These are phyloP conservation scores for Colletotrichum paranaense DNA, from an alignment of 2,329 filamentous ascomycete species.

Conservation along the genomic window DNA sequence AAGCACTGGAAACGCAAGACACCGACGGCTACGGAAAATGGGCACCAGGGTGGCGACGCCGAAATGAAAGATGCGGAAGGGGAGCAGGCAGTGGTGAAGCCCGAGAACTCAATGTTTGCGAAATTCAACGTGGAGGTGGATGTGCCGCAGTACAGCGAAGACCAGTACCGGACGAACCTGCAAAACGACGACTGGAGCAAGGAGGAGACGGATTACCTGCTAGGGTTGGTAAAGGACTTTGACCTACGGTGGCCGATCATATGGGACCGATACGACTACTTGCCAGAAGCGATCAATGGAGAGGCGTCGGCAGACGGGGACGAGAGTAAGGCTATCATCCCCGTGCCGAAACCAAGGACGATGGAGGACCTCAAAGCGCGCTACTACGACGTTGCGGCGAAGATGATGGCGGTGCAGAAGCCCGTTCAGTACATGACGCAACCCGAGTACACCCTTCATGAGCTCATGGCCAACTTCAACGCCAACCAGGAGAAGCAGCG, in stretches of 20 bases:
- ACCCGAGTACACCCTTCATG: slow-evolving; percentile 84
- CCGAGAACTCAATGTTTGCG: slow-evolving; percentile 76
- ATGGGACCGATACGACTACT: slow-evolving; percentile 90
- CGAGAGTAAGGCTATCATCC: slow-evolving; percentile 64
- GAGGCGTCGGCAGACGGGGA: slow-evolving; percentile 58
- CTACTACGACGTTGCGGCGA: slow-evolving; percentile 88
- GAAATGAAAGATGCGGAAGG: slow-evolving; percentile 49
- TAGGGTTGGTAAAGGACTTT: slow-evolving; percentile 79
- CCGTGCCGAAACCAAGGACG: slow-evolving; percentile 67
- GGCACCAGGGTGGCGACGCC: slow-evolving; percentile 37
- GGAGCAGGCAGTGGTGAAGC: slow-evolving; percentile 41
- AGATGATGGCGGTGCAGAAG: slow-evolving; percentile 83
- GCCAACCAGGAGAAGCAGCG: slow-evolving; percentile 80
- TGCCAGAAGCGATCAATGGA: slow-evolving; percentile 56
- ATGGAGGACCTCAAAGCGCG: slow-evolving; percentile 93
- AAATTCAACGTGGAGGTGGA: slow-evolving; percentile 89
- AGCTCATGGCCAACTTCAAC: slow-evolving; percentile 89
- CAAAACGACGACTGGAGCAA: slow-evolving; percentile 85
- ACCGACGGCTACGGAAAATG: slow-evolving; percentile 51
- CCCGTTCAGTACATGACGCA: slow-evolving; percentile 89
- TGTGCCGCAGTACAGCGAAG: slow-evolving; percentile 84
- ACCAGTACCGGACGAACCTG: slow-evolving; percentile 84
- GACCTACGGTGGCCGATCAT: slow-evolving; percentile 93
- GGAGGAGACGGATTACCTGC: slow-evolving; percentile 93
- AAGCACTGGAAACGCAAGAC: slow-evolving; percentile 83